Percentiles rank a stretch among this genome's conserved stretches.
Evolutionary conservation across 2,329 filamentous ascomycete species (phyloP).

Genomic region (Thelonectria rubi): DNA sequence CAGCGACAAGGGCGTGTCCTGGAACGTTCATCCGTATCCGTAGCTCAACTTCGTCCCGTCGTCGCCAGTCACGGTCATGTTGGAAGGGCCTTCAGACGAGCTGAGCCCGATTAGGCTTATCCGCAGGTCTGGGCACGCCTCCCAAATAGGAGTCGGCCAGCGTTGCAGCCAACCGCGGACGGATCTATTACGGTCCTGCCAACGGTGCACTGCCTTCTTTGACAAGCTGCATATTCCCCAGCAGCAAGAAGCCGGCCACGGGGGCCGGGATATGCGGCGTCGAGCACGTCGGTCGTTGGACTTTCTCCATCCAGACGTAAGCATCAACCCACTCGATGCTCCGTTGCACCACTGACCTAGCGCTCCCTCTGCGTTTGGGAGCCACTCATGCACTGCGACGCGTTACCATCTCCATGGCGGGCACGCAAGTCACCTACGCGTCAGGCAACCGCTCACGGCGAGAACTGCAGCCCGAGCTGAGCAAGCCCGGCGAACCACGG

Average conservation of each 20-base stretch:
- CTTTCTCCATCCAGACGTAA: constrained; percentile 20
- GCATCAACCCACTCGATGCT: constrained; percentile 12
- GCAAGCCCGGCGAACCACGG: not conserved
- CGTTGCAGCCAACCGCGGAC: constrained; percentile 6
- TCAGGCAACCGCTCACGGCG: constrained; percentile 1
- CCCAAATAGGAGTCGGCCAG: not conserved
- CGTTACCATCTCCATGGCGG: constrained; percentile 18
- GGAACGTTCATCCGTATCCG: constrained; percentile 6
- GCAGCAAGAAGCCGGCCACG: not conserved
- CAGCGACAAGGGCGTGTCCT: constrained; percentile 5
- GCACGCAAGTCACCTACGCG: constrained; percentile 26
- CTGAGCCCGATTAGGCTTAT: constrained; percentile 12
- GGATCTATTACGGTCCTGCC: constrained; percentile 8
- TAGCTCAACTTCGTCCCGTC: constrained; percentile 5
- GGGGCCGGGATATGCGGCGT: constrained; percentile 4
- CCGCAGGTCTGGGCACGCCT: not conserved
- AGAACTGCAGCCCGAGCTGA: constrained; percentile 1
- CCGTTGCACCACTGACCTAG: constrained; percentile 14
- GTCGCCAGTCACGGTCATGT: constrained; percentile 1
- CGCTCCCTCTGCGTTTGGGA: not conserved
- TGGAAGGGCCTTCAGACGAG: not conserved
- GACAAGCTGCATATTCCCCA: constrained; percentile 16
- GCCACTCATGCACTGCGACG: constrained; percentile 16
- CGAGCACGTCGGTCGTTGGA: constrained; percentile 5
- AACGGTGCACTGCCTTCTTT: constrained; percentile 11